Evolutionary conservation across 768 basidiomycete species (phyloP).

Genomic region (Lenzites betulinus): DNA sequence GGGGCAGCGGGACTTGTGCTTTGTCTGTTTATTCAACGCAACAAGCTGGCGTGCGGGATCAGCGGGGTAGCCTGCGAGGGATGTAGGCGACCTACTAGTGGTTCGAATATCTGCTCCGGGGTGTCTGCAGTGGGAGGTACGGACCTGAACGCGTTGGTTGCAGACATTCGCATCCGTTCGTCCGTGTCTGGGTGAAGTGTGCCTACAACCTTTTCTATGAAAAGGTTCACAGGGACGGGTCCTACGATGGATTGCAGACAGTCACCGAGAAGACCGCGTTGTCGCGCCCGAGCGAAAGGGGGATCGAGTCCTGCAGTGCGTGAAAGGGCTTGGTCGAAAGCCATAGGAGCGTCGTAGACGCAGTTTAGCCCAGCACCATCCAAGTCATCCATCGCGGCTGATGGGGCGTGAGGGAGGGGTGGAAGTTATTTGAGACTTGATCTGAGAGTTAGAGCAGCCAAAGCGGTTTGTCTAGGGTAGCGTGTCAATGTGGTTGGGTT

Average conservation of each 20-base stretch:
- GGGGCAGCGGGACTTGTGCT: neutral
- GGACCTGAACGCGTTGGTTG: neutral
- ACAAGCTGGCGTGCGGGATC: neutral
- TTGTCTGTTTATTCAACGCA: neutral
- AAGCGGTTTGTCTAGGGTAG: too few relatives aligned
- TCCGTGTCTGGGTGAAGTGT: neutral
- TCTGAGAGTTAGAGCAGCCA: too few relatives aligned
- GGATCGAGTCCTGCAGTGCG: neutral
- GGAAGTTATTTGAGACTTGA: too few relatives aligned
- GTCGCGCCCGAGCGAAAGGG: neutral
- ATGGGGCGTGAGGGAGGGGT: too few relatives aligned
- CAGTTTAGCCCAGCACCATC: neutral
- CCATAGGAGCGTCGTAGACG: constrained; percentile 1
- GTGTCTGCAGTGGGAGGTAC: neutral
- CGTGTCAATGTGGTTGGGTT: too few relatives aligned
- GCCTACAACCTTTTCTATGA: neutral
- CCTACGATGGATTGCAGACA: neutral
- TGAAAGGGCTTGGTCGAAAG: neutral
- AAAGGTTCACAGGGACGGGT: neutral
- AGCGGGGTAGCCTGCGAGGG: neutral
- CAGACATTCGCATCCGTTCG: neutral
- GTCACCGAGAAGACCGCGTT: neutral
- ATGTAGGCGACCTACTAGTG: neutral
- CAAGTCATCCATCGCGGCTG: neutral
- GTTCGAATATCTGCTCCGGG: neutral